These are phyloP conservation scores for Piloderma croceum DNA, from an alignment of 768 basidiomycete genomes.

Conservation along the genomic window DNA sequence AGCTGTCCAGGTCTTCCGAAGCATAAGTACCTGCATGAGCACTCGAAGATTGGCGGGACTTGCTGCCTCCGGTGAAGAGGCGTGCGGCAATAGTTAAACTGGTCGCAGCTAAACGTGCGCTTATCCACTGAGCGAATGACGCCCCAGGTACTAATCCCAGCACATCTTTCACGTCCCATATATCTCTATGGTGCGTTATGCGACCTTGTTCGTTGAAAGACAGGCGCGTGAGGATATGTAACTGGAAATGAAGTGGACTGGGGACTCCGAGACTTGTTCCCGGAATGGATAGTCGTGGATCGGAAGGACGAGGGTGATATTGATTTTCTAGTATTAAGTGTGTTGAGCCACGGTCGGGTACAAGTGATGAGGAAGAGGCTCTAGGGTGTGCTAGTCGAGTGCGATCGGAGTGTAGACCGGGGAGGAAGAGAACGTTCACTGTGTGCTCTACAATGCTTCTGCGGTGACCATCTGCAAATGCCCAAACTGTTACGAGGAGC, in stretches of 20 bases:
- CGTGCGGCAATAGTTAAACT: slow-evolving; percentile 43
- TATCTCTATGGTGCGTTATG: slow-evolving; percentile 73
- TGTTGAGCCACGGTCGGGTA: slow-evolving; percentile 26
- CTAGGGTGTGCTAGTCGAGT: slow-evolving; percentile 25
- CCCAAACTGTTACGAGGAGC: no score
- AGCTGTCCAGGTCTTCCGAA: no score
- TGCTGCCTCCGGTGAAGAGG: slow-evolving; percentile 20
- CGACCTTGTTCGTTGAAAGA: slow-evolving; percentile 79
- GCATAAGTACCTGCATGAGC: no score
- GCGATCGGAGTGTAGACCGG: slow-evolving; percentile 56
- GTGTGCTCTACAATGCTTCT: slow-evolving; percentile 77
- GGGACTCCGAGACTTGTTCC: slow-evolving; percentile 54
- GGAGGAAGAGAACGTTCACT: slow-evolving; percentile 69
- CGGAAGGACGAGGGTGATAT: slow-evolving; percentile 27
- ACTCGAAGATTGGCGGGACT: no score
- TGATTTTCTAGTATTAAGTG: slow-evolving; percentile 16
- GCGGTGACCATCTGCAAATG: slow-evolving; percentile 59
- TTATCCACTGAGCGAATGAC: slow-evolving; percentile 63
- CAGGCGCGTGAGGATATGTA: slow-evolving; percentile 67
- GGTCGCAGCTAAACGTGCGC: slow-evolving; percentile 53
- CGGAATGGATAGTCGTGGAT: slow-evolving; percentile 51
- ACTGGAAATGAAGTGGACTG: slow-evolving; percentile 67
- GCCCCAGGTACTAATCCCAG: slow-evolving; percentile 68
- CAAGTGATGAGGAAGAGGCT: slow-evolving; percentile 35
- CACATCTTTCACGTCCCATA: slow-evolving; percentile 78